Conservation (phyloP, 2,329 filamentous ascomycete genomes). For the Paecilomyces sp. region DNA sequence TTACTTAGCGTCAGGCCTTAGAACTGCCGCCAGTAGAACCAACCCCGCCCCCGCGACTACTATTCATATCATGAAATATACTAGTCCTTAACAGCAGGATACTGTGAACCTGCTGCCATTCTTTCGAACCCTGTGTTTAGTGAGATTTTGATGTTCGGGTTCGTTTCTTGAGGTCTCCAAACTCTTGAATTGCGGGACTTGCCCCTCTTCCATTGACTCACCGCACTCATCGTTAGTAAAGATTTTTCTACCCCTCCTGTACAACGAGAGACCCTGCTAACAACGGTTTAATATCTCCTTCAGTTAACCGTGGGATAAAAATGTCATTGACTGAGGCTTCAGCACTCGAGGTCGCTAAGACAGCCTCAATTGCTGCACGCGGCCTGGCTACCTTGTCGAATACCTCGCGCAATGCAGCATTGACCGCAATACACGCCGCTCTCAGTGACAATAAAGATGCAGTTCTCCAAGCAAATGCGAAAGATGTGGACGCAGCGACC, state of each 20-base stretch:
- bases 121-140: too few species aligned
- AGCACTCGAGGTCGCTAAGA: slow-evolving; percentile 66
- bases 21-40: background rate
- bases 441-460: slow-evolving; percentile 61
- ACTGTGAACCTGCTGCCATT: too few species aligned
- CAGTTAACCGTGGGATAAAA: background rate
- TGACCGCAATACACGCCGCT: slow-evolving; percentile 75
- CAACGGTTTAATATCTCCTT: background rate
- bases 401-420: slow-evolving; percentile 70
- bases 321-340: slow-evolving; percentile 91
- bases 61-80: background rate
- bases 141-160: too few species aligned
- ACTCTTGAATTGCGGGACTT: background rate
- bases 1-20: background rate
- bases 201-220: background rate
- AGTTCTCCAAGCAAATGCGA: slow-evolving; percentile 80
- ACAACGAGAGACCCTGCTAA: background rate
- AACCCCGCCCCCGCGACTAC: background rate
- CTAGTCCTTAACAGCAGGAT: background rate
- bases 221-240: background rate
- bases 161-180: background rate
- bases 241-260: background rate
- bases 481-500: slow-evolving; percentile 69
- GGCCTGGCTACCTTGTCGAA: slow-evolving; percentile 72
- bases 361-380: slow-evolving; percentile 75